Base-by-base conservation (phyloP, 2,329 filamentous ascomycete species). In the Verticillium albo-atrum region DNA sequence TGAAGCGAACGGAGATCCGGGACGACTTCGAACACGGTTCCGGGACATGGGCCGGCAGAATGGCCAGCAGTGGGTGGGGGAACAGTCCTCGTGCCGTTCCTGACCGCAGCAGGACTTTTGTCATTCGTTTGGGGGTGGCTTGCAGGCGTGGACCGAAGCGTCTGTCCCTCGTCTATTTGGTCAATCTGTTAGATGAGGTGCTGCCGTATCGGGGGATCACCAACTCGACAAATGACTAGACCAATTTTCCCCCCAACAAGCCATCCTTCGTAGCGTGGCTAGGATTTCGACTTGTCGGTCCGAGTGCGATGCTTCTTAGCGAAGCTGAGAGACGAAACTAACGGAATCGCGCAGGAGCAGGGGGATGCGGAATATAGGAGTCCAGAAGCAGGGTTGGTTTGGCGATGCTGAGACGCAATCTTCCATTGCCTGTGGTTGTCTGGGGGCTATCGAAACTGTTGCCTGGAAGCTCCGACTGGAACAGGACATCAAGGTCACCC, bases 1-100 rank as follows among this genome's bases (percentile, higher is more conserved):
- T 58, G 57, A 30, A 61, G 59, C 57, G 65, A 63, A 60, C 65
- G 68, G 66, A 68, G 61, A 64, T 61, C 61, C 67, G 64, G 67
- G 65, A 66, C 62, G 66, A 62, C 30, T 54, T 12, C 42, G 20
- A 47, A 47, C 20, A 20, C 42, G 42, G 6, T 47, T 47, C 42
- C 20, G 42, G 42, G 52, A 15, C 52, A 17, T 28, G 26, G 26
- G 52, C 52, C 52, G 52, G 52, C 20, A 47, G 42, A 47, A 47
- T 47, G n/a, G n/a, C n/a, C n/a, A 20, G 42, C 42, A 47, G 20
- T 23, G 42, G 20, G 42, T 47, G 42, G 42, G 42, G 42, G 42
- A 23, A 23, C 42, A 47, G 42, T n/a, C 42, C 42, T 47, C 42
- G 42, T 47, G 42, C 25, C 42, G 20, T 47, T 47, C 42, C 42